Base-by-base conservation (phyloP, 495 filamentous ascomycete species). In the Rostrohypoxylon terebratum region DNA sequence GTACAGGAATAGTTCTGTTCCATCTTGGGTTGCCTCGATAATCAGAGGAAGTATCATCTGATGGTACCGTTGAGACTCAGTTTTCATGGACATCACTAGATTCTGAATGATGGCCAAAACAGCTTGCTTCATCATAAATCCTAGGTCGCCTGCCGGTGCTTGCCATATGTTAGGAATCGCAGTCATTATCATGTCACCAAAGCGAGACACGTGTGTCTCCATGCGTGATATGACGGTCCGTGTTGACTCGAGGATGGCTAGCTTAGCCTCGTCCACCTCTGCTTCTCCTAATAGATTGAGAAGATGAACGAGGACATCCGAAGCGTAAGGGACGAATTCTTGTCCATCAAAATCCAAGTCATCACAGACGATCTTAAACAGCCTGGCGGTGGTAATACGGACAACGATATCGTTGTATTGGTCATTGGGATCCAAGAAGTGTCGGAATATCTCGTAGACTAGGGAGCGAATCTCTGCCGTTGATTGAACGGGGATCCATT, bases 361-460 rank as follows among this genome's bases (percentile, higher is more conserved):
- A 50, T 96, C 89, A n/a, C 92, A 86, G 28, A 96, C 85, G 34
- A 84, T 82, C 76, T 90, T 91, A 25, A 99, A 87, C 74, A 96
- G 92, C 61, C 93, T 87, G 9, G 93, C 96, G 4, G 96, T 92
- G 0, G 95, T 97, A 42, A 98, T 89, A 11, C 94, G 91, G 34
- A 99, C 96, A 5, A 98, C 93, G 48, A 93, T 85, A 75, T 99
- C 96, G 75, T 99, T 99, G 69, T 90, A 83, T 1, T 87, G 81
- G 76, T 97, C 94, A 11, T 87, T 83, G 21, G 87, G 86, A 75
- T 93, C 89, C 13, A 98, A 85, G n/a, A 99, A 82, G 79, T 97
- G 91, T 69, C 92, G 90, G 81, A 94, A 97, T 38, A 98, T 93
- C 71, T 93, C 89, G 71, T 96, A 97, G 16, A 98, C 87, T n/a